A percentile compares a stretch with the other conserved stretches of the same genome.
phyloP scores from a whole-genome alignment of 2,329 filamentous ascomycete species.

The Colletotrichum sp. region DNA sequence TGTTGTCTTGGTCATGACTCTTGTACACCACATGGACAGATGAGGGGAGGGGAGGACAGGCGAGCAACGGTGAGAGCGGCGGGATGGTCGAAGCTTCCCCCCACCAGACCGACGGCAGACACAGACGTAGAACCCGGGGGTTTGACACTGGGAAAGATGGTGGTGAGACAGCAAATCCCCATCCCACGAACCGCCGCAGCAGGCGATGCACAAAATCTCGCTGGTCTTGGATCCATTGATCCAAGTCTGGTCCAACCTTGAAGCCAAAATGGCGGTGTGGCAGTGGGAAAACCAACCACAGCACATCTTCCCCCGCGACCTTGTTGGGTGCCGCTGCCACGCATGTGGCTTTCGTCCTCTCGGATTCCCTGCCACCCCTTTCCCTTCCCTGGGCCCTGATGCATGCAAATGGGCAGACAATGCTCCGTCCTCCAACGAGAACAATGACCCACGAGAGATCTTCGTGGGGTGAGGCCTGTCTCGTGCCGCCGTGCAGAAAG shows the following conservation, averaged over 20 bases:
- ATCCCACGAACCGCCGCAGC: conserved; percentile 1
- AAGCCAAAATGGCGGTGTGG: conserved; percentile 21
- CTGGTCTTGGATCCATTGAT: neutral
- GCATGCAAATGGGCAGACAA: neutral
- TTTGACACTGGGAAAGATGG: neutral
- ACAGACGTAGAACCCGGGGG: neutral
- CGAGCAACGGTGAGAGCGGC: neutral
- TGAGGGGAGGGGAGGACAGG: neutral
- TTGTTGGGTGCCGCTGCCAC: neutral
- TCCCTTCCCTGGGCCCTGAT: neutral
- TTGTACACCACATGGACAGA: neutral
- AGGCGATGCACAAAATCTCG: neutral
- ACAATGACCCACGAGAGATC: conserved; percentile 7
- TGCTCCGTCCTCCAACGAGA: neutral
- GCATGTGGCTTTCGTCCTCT: neutral
- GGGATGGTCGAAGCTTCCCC: neutral
- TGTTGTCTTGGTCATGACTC: neutral
- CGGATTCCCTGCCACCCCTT: neutral
- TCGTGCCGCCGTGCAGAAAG: neutral
- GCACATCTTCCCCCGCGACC: neutral
- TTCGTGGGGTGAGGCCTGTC: conserved; percentile 8
- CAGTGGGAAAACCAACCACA: neutral
- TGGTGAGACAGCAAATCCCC: conserved; percentile 2
- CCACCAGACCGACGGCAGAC: neutral
- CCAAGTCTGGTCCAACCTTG: conserved; percentile 9